phyloP scores from a whole-genome alignment of 352 stramenopile species.

The Globisporangium takayamanum region DNA sequence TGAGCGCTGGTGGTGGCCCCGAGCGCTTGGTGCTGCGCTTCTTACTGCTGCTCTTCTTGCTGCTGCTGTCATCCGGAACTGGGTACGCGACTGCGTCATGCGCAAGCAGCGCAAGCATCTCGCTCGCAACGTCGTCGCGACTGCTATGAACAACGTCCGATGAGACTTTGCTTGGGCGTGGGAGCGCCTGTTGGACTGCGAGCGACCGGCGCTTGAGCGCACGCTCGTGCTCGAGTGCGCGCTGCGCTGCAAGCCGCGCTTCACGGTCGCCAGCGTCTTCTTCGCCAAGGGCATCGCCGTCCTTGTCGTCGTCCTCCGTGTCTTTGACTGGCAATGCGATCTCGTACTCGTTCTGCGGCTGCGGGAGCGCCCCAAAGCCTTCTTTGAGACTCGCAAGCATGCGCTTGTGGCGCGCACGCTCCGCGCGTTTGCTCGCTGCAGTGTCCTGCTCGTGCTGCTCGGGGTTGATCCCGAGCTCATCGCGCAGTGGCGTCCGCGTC shows the following conservation, averaged over 20 bases:
- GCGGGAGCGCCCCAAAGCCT: conserved; percentile 69
- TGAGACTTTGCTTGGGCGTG: conserved; percentile 59
- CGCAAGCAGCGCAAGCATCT: conserved; percentile 65
- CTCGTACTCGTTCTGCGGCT: conserved; percentile 80
- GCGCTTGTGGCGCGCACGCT: conserved; percentile 60
- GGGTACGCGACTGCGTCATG: conserved; percentile 56
- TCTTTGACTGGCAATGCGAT: conserved; percentile 62
- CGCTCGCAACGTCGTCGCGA: conserved; percentile 31
- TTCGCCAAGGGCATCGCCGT: conserved; percentile 2
- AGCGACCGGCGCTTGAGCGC: conserved; percentile 60
- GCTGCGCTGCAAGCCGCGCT: conserved; percentile 40
- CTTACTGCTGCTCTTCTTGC: conserved; percentile 30
- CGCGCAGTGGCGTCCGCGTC: conserved; percentile 63
- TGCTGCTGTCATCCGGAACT: conserved; percentile 12
- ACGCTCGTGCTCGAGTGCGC: conserved; percentile 37
- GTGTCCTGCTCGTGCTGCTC: conserved; percentile 42
- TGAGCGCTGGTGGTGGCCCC: conserved; percentile 19
- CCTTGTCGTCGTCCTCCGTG: conserved; percentile 30
- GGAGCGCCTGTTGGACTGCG: conserved; percentile 63
- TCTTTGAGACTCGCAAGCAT: conserved; percentile 49
- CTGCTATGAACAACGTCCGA: conserved; percentile 40
- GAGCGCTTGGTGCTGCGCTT: conserved; percentile 62
- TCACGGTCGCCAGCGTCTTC: conserved; percentile 86
- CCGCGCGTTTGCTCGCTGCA: conserved; percentile 30
- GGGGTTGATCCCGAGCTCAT: conserved; percentile 87